Evolutionary conservation across 2,329 filamentous ascomycete genomes (phyloP).

Genomic region (Cladophialophora bantiana): DNA sequence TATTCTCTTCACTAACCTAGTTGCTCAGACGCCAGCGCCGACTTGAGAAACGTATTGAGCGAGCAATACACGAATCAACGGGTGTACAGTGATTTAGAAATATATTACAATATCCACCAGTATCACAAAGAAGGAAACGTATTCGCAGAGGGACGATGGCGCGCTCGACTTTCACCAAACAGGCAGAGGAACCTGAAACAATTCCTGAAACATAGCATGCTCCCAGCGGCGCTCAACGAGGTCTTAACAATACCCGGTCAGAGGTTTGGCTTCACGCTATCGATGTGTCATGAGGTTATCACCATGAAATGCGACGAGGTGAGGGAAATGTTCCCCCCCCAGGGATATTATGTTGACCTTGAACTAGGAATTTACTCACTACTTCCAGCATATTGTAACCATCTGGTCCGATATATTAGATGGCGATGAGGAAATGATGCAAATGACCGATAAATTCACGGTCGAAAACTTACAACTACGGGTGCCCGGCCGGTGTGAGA

Average conservation of each 20-base stretch:
- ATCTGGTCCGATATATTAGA: background rate
- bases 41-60: background rate
- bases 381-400: background rate
- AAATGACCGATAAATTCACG: background rate
- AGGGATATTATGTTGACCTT: background rate
- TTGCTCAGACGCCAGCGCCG: background rate
- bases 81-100: slow-evolving; percentile 5
- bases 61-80: slow-evolving; percentile 11
- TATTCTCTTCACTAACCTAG: background rate
- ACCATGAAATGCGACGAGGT: background rate
- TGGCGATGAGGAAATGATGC: background rate
- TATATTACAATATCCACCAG: background rate
- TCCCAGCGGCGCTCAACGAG: background rate
- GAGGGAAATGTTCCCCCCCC: background rate
- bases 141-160: slow-evolving; percentile 13
- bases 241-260: background rate
- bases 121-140: slow-evolving; percentile 10
- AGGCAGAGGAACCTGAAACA: slow-evolving; percentile 3
- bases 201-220: slow-evolving; percentile 4
- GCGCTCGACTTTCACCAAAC: slow-evolving; percentile 8
- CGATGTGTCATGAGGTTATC: background rate
- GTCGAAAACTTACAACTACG: background rate
- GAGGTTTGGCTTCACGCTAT: background rate
- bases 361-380: background rate
- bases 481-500: background rate